Evolutionary conservation across 2,329 filamentous ascomycete species (phyloP).

Genomic region (Pseudogymnoascus sp.): DNA sequence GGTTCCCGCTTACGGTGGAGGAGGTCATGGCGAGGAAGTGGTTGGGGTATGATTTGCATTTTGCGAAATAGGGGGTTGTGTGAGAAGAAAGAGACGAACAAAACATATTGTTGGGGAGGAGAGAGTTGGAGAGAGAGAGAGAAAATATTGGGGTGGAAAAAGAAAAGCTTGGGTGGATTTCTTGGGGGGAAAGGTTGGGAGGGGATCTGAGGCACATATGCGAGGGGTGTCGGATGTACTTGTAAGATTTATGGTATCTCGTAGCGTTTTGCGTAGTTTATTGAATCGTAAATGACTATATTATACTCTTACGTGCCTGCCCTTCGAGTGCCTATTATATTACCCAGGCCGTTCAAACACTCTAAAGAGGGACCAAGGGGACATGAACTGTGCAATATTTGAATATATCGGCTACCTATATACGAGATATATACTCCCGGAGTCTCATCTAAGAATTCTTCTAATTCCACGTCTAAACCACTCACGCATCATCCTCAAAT

Average conservation of each 20-base stretch:
- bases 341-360: not conserved
- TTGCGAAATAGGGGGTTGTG: constrained; percentile 63
- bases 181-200: not conserved
- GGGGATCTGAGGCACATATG: not conserved
- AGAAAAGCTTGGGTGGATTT: not conserved
- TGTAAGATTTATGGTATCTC: not conserved
- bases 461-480: not conserved
- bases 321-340: not conserved
- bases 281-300: not conserved
- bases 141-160: not conserved
- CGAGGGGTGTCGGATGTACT: not conserved
- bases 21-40: constrained; percentile 81
- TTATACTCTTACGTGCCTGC: not conserved
- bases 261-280: not conserved
- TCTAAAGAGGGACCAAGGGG: not conserved
- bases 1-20: constrained; percentile 73
- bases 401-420: not conserved
- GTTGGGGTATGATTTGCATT: constrained; percentile 95
- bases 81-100: too few species aligned
- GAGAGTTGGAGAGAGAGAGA: not conserved
- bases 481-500: too few species aligned
- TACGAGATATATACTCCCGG: not conserved
- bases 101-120: not conserved
- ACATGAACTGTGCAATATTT: not conserved
- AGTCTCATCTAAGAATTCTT: not conserved